Evolutionary conservation across 2,329 filamentous ascomycete genomes (phyloP).

Genomic region (Botrytis porri): DNA sequence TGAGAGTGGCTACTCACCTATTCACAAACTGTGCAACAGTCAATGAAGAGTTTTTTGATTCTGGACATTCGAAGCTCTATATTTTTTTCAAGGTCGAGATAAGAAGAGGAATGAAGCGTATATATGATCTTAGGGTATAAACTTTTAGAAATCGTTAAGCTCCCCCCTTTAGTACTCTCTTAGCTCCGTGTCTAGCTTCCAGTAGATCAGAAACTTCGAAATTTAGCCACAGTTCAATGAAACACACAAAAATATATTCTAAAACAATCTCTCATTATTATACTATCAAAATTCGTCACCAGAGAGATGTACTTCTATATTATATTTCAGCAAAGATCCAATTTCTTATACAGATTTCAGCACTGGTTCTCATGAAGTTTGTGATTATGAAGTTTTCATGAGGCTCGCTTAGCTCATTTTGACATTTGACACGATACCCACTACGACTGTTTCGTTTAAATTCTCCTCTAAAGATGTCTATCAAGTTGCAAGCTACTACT

Average conservation of each 20-base stretch:
- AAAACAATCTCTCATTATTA: background rate
- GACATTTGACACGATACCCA: background rate
- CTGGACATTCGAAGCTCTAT: background rate
- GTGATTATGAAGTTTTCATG: background rate
- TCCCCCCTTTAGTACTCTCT: background rate
- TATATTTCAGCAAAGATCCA: fast-evolving
- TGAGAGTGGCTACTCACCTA: background rate
- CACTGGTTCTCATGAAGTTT: fast-evolving
- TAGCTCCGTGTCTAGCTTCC: background rate
- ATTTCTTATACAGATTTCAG: too few relatives aligned
- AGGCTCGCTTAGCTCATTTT: background rate
- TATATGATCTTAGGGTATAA: background rate
- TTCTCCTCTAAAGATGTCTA: background rate
- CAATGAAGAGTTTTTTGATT: background rate
- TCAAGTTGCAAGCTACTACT: too few relatives aligned
- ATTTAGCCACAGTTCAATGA: background rate
- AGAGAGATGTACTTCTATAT: fast-evolving
- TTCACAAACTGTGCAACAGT: background rate
- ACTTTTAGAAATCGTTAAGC: fast-evolving
- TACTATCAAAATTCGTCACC: fast-evolving
- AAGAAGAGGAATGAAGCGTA: background rate
- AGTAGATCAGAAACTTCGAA: background rate
- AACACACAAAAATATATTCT: background rate
- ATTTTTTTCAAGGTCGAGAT: background rate
- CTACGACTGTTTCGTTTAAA: background rate